These are phyloP conservation scores for Corynascus novoguineensis DNA, from an alignment of 495 filamentous ascomycete genomes.

Conservation along the genomic window DNA sequence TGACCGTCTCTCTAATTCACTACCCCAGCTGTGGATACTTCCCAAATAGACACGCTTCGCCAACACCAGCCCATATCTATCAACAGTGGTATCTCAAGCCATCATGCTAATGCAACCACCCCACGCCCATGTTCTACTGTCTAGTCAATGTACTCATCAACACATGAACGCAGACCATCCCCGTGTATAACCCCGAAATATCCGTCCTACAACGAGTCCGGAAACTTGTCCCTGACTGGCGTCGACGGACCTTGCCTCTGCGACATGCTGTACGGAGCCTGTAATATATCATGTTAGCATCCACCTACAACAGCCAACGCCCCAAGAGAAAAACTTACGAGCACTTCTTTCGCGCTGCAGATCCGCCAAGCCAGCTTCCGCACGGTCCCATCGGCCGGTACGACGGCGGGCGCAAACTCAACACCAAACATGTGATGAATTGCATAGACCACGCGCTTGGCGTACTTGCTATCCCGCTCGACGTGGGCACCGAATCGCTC, in stretches of 20 bases:
- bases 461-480: constrained; percentile 81
- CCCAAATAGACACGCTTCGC: background rate
- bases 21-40: background rate
- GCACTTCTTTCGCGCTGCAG: constrained; percentile 87
- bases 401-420: constrained; percentile 89
- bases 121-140: background rate
- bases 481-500: constrained; percentile 80
- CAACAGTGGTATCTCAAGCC: constrained; percentile 8
- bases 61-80: constrained; percentile 2
- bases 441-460: constrained; percentile 84
- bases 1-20: background rate
- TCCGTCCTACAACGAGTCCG: constrained; percentile 13
- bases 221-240: constrained; percentile 41
- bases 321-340: constrained; percentile 56
- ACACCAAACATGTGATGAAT: constrained; percentile 97
- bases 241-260: constrained; percentile 51
- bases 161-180: constrained; percentile 1
- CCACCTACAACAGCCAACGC: no score
- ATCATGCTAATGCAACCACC: background rate
- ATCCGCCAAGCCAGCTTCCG: constrained; percentile 90
- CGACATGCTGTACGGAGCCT: constrained; percentile 66
- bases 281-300: constrained; percentile 18
- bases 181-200: background rate
- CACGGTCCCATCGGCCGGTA: constrained; percentile 87
- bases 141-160: background rate